Conservation (phyloP, 345 rosid genomes). For the Citrus trifoliata region DNA sequence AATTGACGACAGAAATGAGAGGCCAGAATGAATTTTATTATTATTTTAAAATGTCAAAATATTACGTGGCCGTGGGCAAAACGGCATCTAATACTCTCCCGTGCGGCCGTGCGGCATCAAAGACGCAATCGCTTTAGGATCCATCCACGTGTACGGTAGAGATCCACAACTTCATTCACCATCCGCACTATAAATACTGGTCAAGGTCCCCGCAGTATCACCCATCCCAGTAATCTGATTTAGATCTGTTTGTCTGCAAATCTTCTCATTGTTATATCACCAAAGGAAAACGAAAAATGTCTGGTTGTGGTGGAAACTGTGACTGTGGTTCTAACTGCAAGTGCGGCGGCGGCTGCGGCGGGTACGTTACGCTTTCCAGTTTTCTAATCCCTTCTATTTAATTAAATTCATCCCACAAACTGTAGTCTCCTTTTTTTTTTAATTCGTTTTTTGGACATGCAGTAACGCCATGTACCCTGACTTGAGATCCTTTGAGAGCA, state of each 20-base stretch:
- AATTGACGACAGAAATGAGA: background rate
- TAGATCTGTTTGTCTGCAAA: too few species aligned
- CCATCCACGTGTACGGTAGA: slow-evolving; percentile 34
- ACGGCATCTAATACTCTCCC: background rate
- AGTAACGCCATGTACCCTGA: slow-evolving; percentile 41
- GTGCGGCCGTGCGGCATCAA: background rate
- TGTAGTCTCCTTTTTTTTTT: too few species aligned
- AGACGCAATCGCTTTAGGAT: slow-evolving; percentile 13
- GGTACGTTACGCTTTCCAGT: slow-evolving; percentile 7
- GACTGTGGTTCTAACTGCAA: slow-evolving; percentile 39
- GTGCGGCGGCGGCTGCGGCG: slow-evolving; percentile 40
- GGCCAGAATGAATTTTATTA: background rate
- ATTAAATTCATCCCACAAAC: too few species aligned
- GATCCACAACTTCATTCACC: background rate
- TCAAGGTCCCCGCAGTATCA: rapidly evolving
- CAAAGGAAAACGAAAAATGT: slow-evolving; percentile 18
- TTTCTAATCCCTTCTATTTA: background rate
- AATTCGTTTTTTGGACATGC: background rate
- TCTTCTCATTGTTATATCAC: too few species aligned
- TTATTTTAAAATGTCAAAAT: background rate
- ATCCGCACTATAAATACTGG: slow-evolving; percentile 15
- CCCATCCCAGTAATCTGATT: background rate
- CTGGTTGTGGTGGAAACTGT: slow-evolving; percentile 41
- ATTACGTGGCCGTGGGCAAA: background rate
- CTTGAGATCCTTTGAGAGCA: slow-evolving; percentile 33